Evolutionary conservation across 2,329 filamentous ascomycete genomes (phyloP).

Genomic region (Plenodomus lindquistii): DNA sequence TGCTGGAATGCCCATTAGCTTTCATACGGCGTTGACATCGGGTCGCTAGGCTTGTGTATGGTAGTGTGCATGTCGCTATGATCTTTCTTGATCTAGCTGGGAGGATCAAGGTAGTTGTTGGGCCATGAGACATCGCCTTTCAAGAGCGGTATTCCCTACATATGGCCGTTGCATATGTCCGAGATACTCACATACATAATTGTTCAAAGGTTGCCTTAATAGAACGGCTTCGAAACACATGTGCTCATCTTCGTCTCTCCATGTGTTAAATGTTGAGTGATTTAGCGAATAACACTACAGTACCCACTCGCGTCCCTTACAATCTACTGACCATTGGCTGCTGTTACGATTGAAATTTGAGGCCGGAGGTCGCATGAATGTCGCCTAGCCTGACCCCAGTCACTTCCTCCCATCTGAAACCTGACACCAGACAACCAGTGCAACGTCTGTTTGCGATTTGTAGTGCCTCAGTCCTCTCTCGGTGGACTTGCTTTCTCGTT

Average conservation of each 20-base stretch:
- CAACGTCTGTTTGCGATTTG: slow-evolving; percentile 1
- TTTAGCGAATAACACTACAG: slow-evolving; percentile 15
- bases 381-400: slow-evolving; percentile 12
- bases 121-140: not conserved
- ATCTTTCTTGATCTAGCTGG: slow-evolving; percentile 3
- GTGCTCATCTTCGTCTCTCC: not conserved
- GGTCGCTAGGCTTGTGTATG: slow-evolving; percentile 1
- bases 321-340: not conserved
- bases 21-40: slow-evolving; percentile 6
- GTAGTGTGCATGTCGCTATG: slow-evolving; percentile 1
- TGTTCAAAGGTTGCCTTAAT: not conserved
- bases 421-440: slow-evolving; percentile 9
- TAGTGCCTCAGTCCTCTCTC: not conserved
- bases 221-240: not conserved
- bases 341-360: not conserved
- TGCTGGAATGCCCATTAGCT: slow-evolving; percentile 30
- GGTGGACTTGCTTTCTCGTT: too few relatives aligned
- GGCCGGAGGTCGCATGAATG: slow-evolving; percentile 5
- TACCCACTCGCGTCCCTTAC: slow-evolving; percentile 15
- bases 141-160: not conserved
- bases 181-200: not conserved
- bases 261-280: not conserved
- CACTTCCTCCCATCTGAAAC: slow-evolving; percentile 24
- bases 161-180: not conserved
- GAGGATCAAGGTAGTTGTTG: not conserved